These are phyloP conservation scores for Wickerhamiella shivajii DNA, from an alignment of 805 yeast genomes.

Conservation along the genomic window DNA sequence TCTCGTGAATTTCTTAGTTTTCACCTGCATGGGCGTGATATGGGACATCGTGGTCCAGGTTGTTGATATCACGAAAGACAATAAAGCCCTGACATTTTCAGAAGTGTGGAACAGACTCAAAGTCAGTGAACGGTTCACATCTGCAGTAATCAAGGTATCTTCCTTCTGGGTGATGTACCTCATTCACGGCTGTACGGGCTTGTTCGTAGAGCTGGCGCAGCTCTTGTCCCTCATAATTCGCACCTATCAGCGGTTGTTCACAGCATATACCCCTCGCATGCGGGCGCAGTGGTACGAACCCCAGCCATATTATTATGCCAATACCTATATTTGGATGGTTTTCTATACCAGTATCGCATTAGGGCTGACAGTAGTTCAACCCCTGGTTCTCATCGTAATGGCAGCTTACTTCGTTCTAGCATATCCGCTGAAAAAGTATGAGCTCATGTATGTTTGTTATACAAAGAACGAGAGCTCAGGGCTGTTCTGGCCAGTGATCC, in stretches of 20 bases:
- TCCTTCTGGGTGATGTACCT: slow-evolving; percentile 30
- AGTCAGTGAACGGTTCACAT: slow-evolving; percentile 23
- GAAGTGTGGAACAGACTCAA: slow-evolving; percentile 20
- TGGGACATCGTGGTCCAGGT: slow-evolving; percentile 26
- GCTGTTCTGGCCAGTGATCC: slow-evolving; percentile 25
- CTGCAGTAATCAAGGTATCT: slow-evolving; percentile 26
- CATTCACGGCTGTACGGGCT: slow-evolving; percentile 22
- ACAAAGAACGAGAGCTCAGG: slow-evolving; percentile 29
- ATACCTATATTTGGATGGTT: slow-evolving; percentile 22
- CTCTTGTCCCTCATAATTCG: slow-evolving; percentile 18
- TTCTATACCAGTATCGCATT: slow-evolving; percentile 26
- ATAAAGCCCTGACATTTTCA: slow-evolving; percentile 13
- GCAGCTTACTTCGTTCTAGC: slow-evolving; percentile 22
- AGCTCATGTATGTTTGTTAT: slow-evolving; percentile 23
- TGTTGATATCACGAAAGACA: slow-evolving; percentile 11
- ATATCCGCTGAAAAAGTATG: slow-evolving; percentile 24
- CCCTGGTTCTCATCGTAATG: slow-evolving; percentile 23
- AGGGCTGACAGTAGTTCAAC: slow-evolving; percentile 27
- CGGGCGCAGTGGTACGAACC: slow-evolving; percentile 22
- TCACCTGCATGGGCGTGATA: slow-evolving; percentile 27
- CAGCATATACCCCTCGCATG: slow-evolving; percentile 25
- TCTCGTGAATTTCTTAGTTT: slow-evolving; percentile 26
- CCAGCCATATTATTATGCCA: slow-evolving; percentile 24
- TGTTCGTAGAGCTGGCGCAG: slow-evolving; percentile 23
- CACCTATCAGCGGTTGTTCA: slow-evolving; percentile 16